Conservation (phyloP, 805 yeast genomes). For the Candida schatavii region DNA sequence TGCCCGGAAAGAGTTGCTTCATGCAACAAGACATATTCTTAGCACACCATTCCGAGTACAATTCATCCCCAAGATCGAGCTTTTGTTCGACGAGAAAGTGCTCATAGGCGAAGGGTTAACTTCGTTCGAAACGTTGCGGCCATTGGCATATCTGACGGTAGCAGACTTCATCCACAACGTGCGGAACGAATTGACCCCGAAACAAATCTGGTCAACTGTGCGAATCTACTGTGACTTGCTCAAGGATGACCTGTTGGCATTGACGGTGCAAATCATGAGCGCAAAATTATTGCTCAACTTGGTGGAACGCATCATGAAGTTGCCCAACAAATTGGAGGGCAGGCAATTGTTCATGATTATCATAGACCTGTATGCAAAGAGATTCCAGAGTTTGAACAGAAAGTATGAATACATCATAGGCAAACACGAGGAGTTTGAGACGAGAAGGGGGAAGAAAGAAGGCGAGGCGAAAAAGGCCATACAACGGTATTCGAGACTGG, state of each 20-base stretch:
- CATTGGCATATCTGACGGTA: conserved; percentile 90
- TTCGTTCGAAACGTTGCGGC: conserved; percentile 83
- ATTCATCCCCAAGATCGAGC: conserved; percentile 81
- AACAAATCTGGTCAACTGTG: conserved; percentile 86
- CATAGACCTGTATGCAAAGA: conserved; percentile 80
- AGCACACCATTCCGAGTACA: conserved; percentile 82
- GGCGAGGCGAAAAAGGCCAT: conserved; percentile 42
- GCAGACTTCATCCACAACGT: conserved; percentile 96
- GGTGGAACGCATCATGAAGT: conserved; percentile 81
- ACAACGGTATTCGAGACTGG: conserved; percentile 26
- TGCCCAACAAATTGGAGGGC: conserved; percentile 79
- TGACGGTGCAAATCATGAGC: conserved; percentile 94
- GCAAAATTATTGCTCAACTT: conserved; percentile 84
- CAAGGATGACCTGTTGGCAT: conserved; percentile 76
- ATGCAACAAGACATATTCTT: conserved; percentile 92
- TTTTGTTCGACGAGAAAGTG: conserved; percentile 81
- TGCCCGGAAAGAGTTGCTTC: conserved; percentile 88
- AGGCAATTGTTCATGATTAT: conserved; percentile 82
- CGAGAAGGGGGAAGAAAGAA: conserved; percentile 35
- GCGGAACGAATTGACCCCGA: conserved; percentile 74
- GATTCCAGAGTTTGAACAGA: conserved; percentile 73
- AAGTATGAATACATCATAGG: conserved; percentile 64
- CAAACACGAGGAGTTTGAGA: conserved; percentile 55
- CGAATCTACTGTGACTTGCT: conserved; percentile 75
- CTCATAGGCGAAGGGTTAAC: conserved; percentile 92